A percentile compares a stretch with the other conserved stretches of the same genome.
Evolutionary conservation across 108 stramenopile genomes (phyloP).

Genomic region (Schizochytrium sp.): DNA sequence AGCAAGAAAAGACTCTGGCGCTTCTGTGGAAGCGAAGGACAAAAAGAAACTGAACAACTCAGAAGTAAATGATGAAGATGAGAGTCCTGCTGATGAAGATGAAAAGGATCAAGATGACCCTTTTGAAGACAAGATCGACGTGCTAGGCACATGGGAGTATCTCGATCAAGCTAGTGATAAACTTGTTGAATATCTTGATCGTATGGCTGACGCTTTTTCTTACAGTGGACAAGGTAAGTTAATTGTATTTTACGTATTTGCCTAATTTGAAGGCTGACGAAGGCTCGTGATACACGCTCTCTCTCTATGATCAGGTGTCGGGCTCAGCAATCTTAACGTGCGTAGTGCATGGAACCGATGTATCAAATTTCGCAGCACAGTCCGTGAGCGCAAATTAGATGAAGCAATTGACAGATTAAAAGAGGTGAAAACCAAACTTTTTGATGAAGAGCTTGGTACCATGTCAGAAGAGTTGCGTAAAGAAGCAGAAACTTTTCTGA

Average conservation of each 20-base stretch:
- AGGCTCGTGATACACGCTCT: too few species aligned
- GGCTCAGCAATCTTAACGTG: neutral
- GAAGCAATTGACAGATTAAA: neutral
- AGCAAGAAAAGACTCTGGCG: too few species aligned
- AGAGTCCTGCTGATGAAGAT: neutral
- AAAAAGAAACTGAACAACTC: too few species aligned
- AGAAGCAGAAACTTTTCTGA: neutral
- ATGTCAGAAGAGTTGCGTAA: slow-evolving; percentile 4
- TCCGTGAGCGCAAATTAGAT: neutral
- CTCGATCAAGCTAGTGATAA: slow-evolving; percentile 16
- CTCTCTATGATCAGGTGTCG: neutral
- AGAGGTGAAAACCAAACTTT: neutral
- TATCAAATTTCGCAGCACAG: neutral
- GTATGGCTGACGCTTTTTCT: neutral
- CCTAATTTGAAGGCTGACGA: too few species aligned
- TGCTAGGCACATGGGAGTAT: slow-evolving; percentile 15
- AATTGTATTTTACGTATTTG: too few species aligned
- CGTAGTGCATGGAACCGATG: slow-evolving; percentile 34
- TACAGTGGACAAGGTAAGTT: slow-evolving; percentile 20
- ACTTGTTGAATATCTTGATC: slow-evolving; percentile 5
- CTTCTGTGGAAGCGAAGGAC: too few species aligned
- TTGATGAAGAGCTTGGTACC: neutral
- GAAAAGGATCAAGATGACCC: neutral
- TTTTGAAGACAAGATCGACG: neutral
- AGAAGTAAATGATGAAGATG: neutral